Base-by-base conservation (phyloP, 2,329 filamentous ascomycete species). In the Ophiostoma fasciatum region DNA sequence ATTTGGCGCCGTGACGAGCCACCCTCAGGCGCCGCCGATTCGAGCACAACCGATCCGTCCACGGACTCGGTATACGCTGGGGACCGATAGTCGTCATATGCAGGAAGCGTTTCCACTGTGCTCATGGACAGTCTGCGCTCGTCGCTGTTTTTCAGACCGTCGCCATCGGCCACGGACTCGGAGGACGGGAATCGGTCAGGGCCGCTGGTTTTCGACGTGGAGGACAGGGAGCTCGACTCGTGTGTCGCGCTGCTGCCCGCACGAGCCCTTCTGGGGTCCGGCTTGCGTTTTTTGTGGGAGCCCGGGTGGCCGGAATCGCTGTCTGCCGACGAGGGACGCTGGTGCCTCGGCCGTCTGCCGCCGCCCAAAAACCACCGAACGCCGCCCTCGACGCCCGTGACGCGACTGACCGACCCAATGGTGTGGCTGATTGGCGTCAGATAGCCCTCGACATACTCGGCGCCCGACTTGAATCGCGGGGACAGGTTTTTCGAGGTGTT, bases 401-500 rank as follows among this genome's bases (percentile, higher is more conserved):
- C 77, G 21, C 83, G 74, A 21, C 84, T 80, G 6, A 94, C 82
- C 1, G 75, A 81, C 12, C 82, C 82, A 21, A 94, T 82, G 0
- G 83, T 90, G 50, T 82, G 90, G 35, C 82, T 82, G 35, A 94
- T 74, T 2, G 84, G 85, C 2, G 80, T 82, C 35, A 94, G 74
- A 46, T 83, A 88, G 31, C 82, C 78, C 56, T 96, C 88, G 15
- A 94, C 77, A 48, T 92, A 84, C 53, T 94, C 84, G 33, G 83
- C 88, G 42, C 85, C 74, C n/a, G 82, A 81, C 55, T 82, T 85
- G 52, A 94, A 83, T 3, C 41, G 72, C 0, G 88, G 85, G 2
- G 84, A 92, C 49, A 88, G 92, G 46, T 87, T 83, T 57, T 96
- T 94, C 10, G 82, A 85, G 3, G 71, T 78, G 20, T 80, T 78